Conservation (phyloP, 192 early-diverging fungal genomes). For the Podila epicladia region DNA sequence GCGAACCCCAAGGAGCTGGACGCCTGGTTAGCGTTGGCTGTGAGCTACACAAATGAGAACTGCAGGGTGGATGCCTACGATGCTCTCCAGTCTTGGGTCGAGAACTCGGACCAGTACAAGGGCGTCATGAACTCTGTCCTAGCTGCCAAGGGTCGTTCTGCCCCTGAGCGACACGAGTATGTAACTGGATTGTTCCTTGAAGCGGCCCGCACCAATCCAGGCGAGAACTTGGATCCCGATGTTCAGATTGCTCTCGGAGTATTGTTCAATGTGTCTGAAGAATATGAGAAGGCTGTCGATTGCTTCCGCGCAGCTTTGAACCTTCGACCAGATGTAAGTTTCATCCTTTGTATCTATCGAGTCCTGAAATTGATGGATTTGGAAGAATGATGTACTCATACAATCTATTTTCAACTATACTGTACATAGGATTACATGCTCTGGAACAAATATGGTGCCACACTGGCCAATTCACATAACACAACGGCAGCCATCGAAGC, state of each 20-base stretch:
- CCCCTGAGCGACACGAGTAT: constrained; percentile 71
- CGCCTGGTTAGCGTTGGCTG: constrained; percentile 87
- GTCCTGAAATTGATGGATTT: background rate
- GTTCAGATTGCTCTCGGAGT: constrained; percentile 96
- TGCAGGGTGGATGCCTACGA: constrained; percentile 88
- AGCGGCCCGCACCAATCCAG: constrained; percentile 73
- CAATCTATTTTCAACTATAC: background rate
- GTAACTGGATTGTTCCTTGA: constrained; percentile 82
- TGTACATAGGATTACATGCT: constrained; percentile 82
- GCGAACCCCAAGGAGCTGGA: constrained; percentile 80
- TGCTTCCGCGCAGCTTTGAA: constrained; percentile 95
- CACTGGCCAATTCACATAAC: constrained; percentile 89
- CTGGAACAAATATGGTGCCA: constrained; percentile 98
- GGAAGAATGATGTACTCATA: too few relatives aligned
- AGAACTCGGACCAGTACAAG: constrained; percentile 75
- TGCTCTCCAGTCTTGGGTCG: constrained; percentile 89
- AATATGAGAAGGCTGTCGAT: constrained; percentile 97
- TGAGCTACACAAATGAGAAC: constrained; percentile 95
- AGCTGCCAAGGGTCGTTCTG: constrained; percentile 45
- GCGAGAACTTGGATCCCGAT: constrained; percentile 84
- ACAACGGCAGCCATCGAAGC: constrained; percentile 86
- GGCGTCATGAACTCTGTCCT: constrained; percentile 14
- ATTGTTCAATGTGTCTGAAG: constrained; percentile 91
- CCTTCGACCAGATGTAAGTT: constrained; percentile 74
- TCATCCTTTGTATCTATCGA: background rate